These are phyloP conservation scores for Thalia dealbata DNA, from an alignment of 176 grass and related monocot species.

Conservation along the genomic window DNA sequence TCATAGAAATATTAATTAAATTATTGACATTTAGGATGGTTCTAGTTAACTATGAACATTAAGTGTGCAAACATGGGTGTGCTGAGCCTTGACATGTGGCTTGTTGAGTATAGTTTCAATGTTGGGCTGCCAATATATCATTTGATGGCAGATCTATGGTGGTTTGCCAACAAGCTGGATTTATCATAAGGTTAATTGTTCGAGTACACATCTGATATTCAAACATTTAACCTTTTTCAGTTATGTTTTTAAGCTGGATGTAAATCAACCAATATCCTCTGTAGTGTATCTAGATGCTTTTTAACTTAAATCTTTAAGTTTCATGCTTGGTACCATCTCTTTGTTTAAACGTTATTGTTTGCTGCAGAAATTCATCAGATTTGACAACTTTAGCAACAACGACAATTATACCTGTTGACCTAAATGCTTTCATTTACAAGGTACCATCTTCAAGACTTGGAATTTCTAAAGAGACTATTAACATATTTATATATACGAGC, in stretches of 20 bases:
- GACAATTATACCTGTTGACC: conserved; percentile 70
- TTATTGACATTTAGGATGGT: neutral
- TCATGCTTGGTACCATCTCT: neutral
- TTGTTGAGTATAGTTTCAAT: too few relatives aligned
- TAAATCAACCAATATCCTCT: neutral
- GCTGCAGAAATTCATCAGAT: conserved; percentile 58
- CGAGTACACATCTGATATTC: too few relatives aligned
- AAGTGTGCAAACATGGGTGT: too few relatives aligned
- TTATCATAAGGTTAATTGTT: too few relatives aligned
- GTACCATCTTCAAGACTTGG: conserved; percentile 16
- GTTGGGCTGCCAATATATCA: too few relatives aligned
- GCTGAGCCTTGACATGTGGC: too few relatives aligned
- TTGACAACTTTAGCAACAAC: conserved; percentile 66
- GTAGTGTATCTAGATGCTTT: neutral
- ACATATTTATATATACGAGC: too few relatives aligned
- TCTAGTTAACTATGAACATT: too few relatives aligned
- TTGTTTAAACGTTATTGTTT: conserved; percentile 1
- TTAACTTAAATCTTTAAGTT: neutral
- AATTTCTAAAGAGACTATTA: neutral
- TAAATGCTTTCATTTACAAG: conserved; percentile 89
- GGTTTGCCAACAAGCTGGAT: too few relatives aligned
- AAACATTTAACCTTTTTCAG: neutral
- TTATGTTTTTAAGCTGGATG: neutral
- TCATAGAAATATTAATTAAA: neutral
- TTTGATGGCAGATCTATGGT: too few relatives aligned